A percentile compares a stretch with the other conserved stretches of the same genome.
Evolutionary conservation across 768 basidiomycete species (phyloP).

Genomic region (Suillus fuscotomentosus): DNA sequence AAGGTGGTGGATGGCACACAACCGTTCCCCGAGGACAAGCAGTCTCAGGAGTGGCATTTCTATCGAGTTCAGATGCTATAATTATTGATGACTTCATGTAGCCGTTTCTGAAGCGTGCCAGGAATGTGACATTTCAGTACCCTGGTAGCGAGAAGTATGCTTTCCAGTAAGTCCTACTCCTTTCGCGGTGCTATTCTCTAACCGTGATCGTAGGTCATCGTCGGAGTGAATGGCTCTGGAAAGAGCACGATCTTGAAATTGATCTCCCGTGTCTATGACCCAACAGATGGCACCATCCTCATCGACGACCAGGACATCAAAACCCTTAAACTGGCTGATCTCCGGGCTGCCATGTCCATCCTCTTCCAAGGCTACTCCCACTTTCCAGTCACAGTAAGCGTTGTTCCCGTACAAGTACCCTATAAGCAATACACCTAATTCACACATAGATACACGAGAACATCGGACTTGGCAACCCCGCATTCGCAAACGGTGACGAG

Average conservation of each 20-base stretch:
- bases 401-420: background rate
- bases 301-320: constrained; percentile 63
- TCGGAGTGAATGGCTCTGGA: constrained; percentile 76
- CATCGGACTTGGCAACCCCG: constrained; percentile 70
- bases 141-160: constrained; percentile 52
- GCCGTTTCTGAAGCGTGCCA: constrained; percentile 18
- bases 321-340: constrained; percentile 55
- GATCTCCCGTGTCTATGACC: constrained; percentile 67
- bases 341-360: constrained; percentile 62
- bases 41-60: constrained; percentile 47
- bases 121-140: constrained; percentile 73
- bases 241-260: constrained; percentile 82
- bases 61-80: constrained; percentile 49
- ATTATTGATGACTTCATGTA: constrained; percentile 7
- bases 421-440: background rate
- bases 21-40: constrained; percentile 50
- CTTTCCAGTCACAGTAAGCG: constrained; percentile 70
- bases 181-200: background rate
- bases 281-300: constrained; percentile 62
- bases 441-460: constrained; percentile 65
- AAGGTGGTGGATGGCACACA: constrained; percentile 53
- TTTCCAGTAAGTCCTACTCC: constrained; percentile 45
- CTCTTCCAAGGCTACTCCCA: constrained; percentile 81
- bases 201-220: constrained; percentile 52
- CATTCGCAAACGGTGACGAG: constrained; percentile 49